phyloP scores from a whole-genome alignment of 1,284 basidiomycete genomes.

The Amanita bisporigera region DNA sequence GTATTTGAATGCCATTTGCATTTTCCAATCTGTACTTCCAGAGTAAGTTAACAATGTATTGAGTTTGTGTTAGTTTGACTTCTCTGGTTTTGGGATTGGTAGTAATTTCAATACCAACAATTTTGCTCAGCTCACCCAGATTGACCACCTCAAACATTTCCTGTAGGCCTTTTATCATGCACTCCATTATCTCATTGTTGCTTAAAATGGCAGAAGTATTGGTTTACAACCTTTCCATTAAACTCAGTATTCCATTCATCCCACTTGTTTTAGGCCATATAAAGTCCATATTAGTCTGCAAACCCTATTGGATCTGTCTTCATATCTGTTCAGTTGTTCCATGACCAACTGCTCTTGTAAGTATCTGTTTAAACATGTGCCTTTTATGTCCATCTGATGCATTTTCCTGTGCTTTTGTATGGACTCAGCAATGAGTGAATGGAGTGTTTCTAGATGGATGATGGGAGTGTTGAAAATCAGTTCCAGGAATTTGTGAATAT shows the following conservation, averaged over 20 bases:
- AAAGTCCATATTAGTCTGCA: conserved; percentile 17
- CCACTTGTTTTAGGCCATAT: conserved; percentile 34
- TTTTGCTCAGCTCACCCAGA: too few relatives aligned
- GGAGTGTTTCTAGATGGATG: conserved; percentile 31
- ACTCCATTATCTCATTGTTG: too few relatives aligned
- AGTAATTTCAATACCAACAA: too few relatives aligned
- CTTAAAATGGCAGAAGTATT: too few relatives aligned
- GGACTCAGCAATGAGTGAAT: conserved; percentile 34
- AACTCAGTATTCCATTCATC: conserved; percentile 28
- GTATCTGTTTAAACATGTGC: conserved; percentile 34
- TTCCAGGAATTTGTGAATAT: conserved; percentile 6
- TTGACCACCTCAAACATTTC: too few relatives aligned
- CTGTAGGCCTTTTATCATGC: too few relatives aligned
- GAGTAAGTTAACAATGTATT: too few relatives aligned
- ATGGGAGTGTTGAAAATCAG: conserved; percentile 41
- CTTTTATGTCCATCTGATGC: conserved; percentile 38
- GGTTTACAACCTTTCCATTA: not conserved
- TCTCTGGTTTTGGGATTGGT: too few relatives aligned
- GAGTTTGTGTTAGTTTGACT: too few relatives aligned
- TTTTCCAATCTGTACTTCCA: too few relatives aligned
- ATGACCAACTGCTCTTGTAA: conserved; percentile 27
- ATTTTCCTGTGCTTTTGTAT: conserved; percentile 24
- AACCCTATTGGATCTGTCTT: not conserved
- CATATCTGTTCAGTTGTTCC: conserved; percentile 25
- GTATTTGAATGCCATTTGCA: too few relatives aligned